phyloP scores from a whole-genome alignment of 805 yeast species.

The Candida nanaspora region DNA sequence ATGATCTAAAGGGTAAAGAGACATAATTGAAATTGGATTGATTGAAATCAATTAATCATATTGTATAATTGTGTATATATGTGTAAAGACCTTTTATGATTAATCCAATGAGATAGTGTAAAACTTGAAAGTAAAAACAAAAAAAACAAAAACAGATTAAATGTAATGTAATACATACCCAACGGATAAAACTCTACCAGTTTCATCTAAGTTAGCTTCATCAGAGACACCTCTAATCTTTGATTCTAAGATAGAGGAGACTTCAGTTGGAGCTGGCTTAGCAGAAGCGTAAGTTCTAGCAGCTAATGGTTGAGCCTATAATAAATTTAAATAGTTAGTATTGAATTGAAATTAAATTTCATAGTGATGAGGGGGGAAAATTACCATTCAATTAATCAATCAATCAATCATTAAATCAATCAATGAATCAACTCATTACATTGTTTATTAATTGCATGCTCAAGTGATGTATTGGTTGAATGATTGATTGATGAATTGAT shows the following conservation, averaged over 20 bases:
- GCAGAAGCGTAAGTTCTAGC: slow-evolving; percentile 85
- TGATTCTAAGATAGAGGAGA: slow-evolving; percentile 97
- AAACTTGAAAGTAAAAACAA: slow-evolving; percentile 1
- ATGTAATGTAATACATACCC: slow-evolving; percentile 52
- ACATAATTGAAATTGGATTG: too few species aligned
- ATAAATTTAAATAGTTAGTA: background rate
- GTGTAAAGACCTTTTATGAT: too few species aligned
- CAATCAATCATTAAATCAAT: background rate
- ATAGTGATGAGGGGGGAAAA: background rate
- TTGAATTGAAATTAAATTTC: slow-evolving; percentile 3
- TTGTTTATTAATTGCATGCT: too few species aligned
- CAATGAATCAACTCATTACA: slow-evolving; percentile 4
- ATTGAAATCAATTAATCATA: too few species aligned
- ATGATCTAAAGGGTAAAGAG: too few species aligned
- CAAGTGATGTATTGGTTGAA: slow-evolving; percentile 1
- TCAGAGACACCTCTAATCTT: slow-evolving; percentile 98
- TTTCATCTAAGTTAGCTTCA: slow-evolving; percentile 96
- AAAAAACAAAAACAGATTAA: too few species aligned
- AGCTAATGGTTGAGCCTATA: slow-evolving; percentile 66
- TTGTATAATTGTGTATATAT: too few species aligned
- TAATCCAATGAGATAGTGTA: background rate
- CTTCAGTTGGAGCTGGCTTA: slow-evolving; percentile 99
- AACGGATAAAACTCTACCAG: slow-evolving; percentile 98
- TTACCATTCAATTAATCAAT: background rate
- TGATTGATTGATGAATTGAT: background rate